These are phyloP conservation scores for Xylariaceae sp. DNA, from an alignment of 2,329 filamentous ascomycete genomes.

Conservation along the genomic window DNA sequence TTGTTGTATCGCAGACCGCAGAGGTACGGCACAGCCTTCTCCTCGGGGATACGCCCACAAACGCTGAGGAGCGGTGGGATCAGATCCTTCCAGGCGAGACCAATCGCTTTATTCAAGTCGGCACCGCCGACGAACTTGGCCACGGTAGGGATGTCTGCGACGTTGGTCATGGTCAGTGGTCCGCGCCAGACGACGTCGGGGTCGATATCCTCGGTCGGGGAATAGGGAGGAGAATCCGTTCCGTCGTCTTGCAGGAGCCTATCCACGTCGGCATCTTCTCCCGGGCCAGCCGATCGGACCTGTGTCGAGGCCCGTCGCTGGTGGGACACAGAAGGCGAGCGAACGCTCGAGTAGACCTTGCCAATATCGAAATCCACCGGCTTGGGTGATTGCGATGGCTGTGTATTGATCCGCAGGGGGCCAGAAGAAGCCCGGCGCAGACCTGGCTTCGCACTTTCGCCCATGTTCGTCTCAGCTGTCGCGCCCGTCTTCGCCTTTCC, in stretches of 20 bases:
- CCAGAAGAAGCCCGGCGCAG: slow-evolving; percentile 25
- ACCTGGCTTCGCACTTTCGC: slow-evolving; percentile 13
- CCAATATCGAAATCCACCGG: slow-evolving; percentile 71
- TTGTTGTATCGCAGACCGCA: slow-evolving; percentile 78
- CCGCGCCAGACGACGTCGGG: slow-evolving; percentile 75
- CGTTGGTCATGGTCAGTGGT: slow-evolving; percentile 66
- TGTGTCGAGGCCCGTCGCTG: slow-evolving; percentile 45
- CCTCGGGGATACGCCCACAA: slow-evolving; percentile 73
- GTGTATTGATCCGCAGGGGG: slow-evolving; percentile 41
- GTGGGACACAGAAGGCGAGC: slow-evolving; percentile 58
- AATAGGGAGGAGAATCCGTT: slow-evolving; percentile 76
- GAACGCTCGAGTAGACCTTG: slow-evolving; percentile 77
- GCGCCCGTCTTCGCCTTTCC: slow-evolving; percentile 7
- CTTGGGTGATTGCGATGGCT: slow-evolving; percentile 45
- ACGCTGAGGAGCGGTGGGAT: slow-evolving; percentile 66
- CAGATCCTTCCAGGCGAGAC: slow-evolving; percentile 63
- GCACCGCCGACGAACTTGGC: slow-evolving; percentile 82
- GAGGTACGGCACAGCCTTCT: slow-evolving; percentile 84
- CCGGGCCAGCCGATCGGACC: slow-evolving; percentile 48
- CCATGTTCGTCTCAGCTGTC: slow-evolving; percentile 1
- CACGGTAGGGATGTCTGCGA: slow-evolving; percentile 69
- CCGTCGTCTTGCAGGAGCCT: slow-evolving; percentile 78
- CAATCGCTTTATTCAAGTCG: slow-evolving; percentile 56
- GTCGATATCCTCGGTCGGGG: slow-evolving; percentile 68
- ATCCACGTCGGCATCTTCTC: slow-evolving; percentile 83